Base-by-base conservation (phyloP, 805 yeast species). In the Saccharomycopsis oosterbeekiorum region DNA sequence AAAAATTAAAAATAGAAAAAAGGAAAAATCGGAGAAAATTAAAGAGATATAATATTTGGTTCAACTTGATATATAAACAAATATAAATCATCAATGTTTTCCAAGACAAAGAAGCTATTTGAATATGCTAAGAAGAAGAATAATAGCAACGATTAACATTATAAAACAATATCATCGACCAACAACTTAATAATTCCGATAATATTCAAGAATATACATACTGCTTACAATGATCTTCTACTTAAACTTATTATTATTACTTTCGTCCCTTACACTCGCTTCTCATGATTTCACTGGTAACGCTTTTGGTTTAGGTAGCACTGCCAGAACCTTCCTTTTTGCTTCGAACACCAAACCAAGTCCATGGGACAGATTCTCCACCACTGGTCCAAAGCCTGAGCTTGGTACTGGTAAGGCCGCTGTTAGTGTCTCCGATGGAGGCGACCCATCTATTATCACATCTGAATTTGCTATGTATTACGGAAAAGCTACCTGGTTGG, bases 301-400 rank as follows among this genome's bases (percentile, higher is more conserved):
- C 24, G 34, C 64, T 14, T 21, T 57, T 62, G 64, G 64, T 9
- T 51, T 62, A 11, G 64, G 64, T 6, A 62, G 62, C 40, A 50
- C 56, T 14, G 21, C 39, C 47, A 15, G 53, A 19, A 24, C 37
- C 40, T 41, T 57, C 42, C 29, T 19, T 29, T 36, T 60, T 54
- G 36, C 36, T 15, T 34, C 34, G 26, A 47, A 56, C n/a, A 15
- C 29, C 41, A 26, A 15, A 15, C 57, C 62, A 29, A 51, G 39
- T n/a, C 56, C 61, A 15, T 56, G 56, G 56, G 37, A 39, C 34
- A 59, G 54, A 14, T 60, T 60, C 47, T 37, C 53, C n/a, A 21
- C 42, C 34, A 53, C 59, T 24, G 62, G 62, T 19, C 54, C 60
- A 19, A 36, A 34, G 26, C 58, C 56, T n/a, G 26, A 39, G 15